These are phyloP conservation scores for Pinus albicaulis DNA, from an alignment of 75 land plant genomes.

Conservation along the genomic window DNA sequence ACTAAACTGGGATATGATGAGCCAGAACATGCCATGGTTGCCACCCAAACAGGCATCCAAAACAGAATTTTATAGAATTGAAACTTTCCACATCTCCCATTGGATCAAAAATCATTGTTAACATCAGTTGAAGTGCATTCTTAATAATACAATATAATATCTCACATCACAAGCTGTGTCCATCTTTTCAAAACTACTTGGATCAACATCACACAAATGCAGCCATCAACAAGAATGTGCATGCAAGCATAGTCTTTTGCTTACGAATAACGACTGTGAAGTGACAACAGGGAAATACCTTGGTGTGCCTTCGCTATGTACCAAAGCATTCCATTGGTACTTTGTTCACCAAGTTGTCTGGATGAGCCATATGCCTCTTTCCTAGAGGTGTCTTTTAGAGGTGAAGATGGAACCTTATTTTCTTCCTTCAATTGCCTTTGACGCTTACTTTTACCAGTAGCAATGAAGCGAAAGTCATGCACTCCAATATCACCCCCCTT, in stretches of 20 bases:
- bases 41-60: neutral
- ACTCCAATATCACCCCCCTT: conserved; percentile 88
- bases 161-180: neutral
- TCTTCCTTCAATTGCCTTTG: conserved; percentile 30
- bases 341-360: conserved; percentile 39
- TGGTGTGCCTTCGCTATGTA: conserved; percentile 88
- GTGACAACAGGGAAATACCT: conserved; percentile 40
- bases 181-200: neutral
- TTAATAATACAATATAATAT: neutral
- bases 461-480: conserved; percentile 94
- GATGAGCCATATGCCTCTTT: conserved; percentile 8
- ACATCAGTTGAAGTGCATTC: neutral
- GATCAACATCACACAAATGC: neutral
- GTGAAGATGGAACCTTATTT: conserved; percentile 8
- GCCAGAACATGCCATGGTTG: neutral
- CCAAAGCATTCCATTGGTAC: conserved; percentile 81
- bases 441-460: conserved; percentile 66
- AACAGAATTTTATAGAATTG: neutral
- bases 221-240: neutral
- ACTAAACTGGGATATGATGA: neutral
- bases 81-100: neutral
- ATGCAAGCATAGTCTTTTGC: neutral
- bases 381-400: neutral
- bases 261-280: neutral
- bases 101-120: neutral